These are phyloP conservation scores for Acacia crassicarpa DNA, from an alignment of 306 rosid genomes.

Conservation along the genomic window DNA sequence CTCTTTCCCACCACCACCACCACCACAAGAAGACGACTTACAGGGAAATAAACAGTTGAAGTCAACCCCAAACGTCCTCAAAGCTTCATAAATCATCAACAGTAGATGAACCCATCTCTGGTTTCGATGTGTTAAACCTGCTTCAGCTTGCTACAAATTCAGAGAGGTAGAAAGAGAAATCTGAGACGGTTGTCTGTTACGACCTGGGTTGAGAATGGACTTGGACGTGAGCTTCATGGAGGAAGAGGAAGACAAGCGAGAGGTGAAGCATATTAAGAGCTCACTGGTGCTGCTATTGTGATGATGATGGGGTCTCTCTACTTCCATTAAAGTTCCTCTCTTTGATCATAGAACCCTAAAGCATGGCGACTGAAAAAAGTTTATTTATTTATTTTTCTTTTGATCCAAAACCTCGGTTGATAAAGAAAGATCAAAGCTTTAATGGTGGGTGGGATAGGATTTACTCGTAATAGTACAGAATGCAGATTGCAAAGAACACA, in stretches of 20 bases:
- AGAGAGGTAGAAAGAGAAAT: constrained; percentile 63
- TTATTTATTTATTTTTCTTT: neutral
- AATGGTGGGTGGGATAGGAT: constrained; percentile 26
- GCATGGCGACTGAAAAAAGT: constrained; percentile 20
- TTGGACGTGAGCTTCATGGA: constrained; percentile 72
- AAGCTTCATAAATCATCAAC: constrained; percentile 83
- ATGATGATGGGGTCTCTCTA: constrained; percentile 44
- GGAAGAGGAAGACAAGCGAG: constrained; percentile 54
- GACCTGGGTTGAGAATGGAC: constrained; percentile 59
- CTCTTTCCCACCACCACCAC: constrained; percentile 29
- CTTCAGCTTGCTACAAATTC: constrained; percentile 46
- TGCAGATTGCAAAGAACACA: neutral
- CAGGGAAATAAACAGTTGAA: constrained; percentile 85
- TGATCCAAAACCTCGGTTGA: neutral
- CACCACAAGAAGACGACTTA: constrained; percentile 52
- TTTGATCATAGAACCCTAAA: neutral
- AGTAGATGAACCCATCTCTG: constrained; percentile 93
- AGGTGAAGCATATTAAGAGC: constrained; percentile 65
- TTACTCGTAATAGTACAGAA: neutral
- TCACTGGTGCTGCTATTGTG: constrained; percentile 38
- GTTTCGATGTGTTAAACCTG: constrained; percentile 55
- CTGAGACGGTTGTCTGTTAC: constrained; percentile 49
- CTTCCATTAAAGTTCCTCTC: constrained; percentile 37
- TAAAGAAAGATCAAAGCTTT: constrained; percentile 37
- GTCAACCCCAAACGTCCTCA: constrained; percentile 67